Evolutionary conservation across 345 rosid genomes (phyloP).

Genomic region (Arabis alpina): DNA sequence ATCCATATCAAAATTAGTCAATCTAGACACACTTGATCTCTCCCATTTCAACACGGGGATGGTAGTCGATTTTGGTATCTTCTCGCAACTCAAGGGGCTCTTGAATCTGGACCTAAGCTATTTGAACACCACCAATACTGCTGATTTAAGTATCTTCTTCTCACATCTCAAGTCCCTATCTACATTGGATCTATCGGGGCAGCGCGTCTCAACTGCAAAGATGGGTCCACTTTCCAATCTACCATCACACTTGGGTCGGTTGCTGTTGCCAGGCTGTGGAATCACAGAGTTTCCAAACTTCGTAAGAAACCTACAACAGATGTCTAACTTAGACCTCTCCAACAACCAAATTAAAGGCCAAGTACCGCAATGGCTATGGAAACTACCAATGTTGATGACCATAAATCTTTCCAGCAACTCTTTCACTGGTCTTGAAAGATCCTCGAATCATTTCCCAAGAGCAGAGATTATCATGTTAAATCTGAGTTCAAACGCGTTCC

Average conservation of each 20-base stretch:
- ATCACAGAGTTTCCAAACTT: constrained; percentile 25
- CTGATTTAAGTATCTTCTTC: background rate
- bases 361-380: constrained; percentile 20
- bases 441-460: background rate
- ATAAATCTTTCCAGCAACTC: background rate
- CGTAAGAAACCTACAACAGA: background rate
- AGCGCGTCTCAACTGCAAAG: background rate
- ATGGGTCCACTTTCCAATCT: background rate
- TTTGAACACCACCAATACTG: background rate
- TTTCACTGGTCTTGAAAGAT: background rate
- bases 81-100: background rate
- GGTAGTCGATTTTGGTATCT: background rate
- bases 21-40: background rate
- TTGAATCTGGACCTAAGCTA: background rate
- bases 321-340: background rate
- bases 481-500: constrained; percentile 4
- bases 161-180: background rate
- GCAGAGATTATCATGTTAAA: background rate
- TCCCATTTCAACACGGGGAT: constrained; percentile 22
- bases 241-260: background rate
- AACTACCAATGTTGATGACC: background rate
- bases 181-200: constrained; percentile 7
- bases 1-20: constrained; percentile 7
- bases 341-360: too few species aligned
- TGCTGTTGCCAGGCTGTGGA: background rate